Conservation (phyloP, 2,329 filamentous ascomycete species). For the Phialophora chinensis region DNA sequence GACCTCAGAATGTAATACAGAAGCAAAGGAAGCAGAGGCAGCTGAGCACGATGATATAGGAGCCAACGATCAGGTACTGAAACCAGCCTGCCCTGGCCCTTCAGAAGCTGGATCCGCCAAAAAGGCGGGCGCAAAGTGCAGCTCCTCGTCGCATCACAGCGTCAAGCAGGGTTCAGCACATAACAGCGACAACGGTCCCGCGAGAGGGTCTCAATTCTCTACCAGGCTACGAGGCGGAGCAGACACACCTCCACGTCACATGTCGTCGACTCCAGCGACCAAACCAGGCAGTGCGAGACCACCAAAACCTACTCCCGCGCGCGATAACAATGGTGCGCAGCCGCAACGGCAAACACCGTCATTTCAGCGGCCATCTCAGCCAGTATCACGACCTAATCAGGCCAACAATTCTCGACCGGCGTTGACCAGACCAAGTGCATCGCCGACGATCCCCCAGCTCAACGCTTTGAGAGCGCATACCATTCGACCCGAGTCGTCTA, state of each 20-base stretch:
- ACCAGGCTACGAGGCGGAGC: not conserved
- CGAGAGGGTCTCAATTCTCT: not conserved
- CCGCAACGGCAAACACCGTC: not conserved
- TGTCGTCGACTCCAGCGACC: not conserved
- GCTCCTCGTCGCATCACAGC: not conserved
- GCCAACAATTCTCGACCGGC: not conserved
- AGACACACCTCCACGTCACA: not conserved
- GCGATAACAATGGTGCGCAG: not conserved
- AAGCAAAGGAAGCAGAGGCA: not conserved
- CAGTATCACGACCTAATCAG: not conserved
- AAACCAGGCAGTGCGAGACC: not conserved
- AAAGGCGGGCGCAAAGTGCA: not conserved
- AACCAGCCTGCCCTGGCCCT: not conserved
- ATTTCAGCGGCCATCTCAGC: not conserved
- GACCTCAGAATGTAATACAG: not conserved
- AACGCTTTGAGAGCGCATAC: not conserved
- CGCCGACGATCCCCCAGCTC: not conserved
- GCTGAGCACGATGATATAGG: not conserved
- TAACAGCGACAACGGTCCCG: not conserved
- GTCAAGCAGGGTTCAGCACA: not conserved
- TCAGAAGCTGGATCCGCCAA: not conserved
- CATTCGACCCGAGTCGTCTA: conserved; percentile 2
- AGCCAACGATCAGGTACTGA: not conserved
- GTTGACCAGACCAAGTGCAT: not conserved
- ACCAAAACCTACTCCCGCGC: not conserved